Percentiles rank a stretch among this genome's conserved stretches.
These are phyloP conservation scores for Metrosideros polymorpha DNA, from an alignment of 441 rosid species.

Conservation along the genomic window DNA sequence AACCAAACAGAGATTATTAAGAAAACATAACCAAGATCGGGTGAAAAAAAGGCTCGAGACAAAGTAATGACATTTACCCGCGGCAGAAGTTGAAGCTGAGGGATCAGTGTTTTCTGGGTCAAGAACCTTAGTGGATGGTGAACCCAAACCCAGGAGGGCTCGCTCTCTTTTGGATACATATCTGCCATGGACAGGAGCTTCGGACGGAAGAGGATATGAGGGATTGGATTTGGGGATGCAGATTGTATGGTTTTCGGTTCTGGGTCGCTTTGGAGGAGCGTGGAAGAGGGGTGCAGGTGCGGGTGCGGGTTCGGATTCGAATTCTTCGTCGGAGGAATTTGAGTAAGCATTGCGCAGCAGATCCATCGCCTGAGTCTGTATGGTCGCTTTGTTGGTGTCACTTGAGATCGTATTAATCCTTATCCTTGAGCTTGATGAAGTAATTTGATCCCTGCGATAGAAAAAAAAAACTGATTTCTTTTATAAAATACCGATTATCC, in stretches of 20 bases:
- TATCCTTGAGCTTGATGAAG: no score
- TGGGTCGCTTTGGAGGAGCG: no score
- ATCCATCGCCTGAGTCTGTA: slow-evolving; percentile 22
- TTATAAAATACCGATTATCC: no score
- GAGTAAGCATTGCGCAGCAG: slow-evolving; percentile 42
- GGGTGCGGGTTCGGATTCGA: slow-evolving; percentile 9
- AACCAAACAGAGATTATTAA: no score
- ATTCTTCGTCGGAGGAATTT: slow-evolving; percentile 31
- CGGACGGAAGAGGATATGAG: slow-evolving; percentile 7
- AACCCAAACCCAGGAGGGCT: slow-evolving; percentile 18
- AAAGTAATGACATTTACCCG: slow-evolving; percentile 16
- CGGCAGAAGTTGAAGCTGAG: slow-evolving; percentile 1
- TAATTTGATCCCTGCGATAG: no score
- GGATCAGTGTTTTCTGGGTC: neutral
- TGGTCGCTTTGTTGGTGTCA: no score
- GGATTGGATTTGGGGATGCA: neutral
- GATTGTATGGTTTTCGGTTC: neutral
- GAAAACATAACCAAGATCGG: neutral
- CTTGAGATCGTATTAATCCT: no score
- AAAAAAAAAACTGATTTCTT: no score
- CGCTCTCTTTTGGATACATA: slow-evolving; percentile 68
- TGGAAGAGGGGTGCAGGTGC: no score
- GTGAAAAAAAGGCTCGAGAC: neutral
- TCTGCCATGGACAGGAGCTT: slow-evolving; percentile 42
- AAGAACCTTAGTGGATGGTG: slow-evolving; percentile 2